These are phyloP conservation scores for Monosporascus sp. DNA, from an alignment of 2,329 filamentous ascomycete genomes.

Conservation along the genomic window DNA sequence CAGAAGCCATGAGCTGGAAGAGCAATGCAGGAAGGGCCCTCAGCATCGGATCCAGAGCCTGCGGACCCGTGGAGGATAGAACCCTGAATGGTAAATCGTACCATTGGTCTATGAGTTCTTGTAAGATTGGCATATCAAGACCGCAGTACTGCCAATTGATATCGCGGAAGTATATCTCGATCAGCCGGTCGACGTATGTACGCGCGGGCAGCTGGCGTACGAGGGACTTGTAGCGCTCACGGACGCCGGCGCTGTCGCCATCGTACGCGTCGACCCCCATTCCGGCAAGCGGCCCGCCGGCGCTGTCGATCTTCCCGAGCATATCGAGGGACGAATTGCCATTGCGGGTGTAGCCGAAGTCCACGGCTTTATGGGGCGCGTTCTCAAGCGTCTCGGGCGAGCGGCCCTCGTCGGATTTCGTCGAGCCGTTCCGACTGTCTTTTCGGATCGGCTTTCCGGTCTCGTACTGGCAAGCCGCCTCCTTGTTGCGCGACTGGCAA, in stretches of 20 bases:
- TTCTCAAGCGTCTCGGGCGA: conserved; percentile 23
- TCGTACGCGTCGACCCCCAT: conserved; percentile 26
- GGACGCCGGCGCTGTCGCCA: conserved; percentile 35
- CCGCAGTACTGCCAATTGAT: conserved; percentile 56
- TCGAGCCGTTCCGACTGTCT: conserved; percentile 24
- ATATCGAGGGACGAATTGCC: conserved; percentile 49
- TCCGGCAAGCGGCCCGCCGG: conserved; percentile 29
- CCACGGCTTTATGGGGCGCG: conserved; percentile 37
- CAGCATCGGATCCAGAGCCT: conserved; percentile 44
- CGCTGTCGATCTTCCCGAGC: conserved; percentile 48
- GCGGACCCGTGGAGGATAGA: conserved; percentile 44
- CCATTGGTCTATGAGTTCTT: conserved; percentile 49
- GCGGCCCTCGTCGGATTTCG: conserved; percentile 12
- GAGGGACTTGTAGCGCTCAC: conserved; percentile 54
- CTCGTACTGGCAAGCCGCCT: conserved; percentile 53
- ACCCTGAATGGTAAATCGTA: conserved; percentile 46
- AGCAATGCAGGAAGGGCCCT: conserved; percentile 54
- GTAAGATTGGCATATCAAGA: conserved; percentile 49
- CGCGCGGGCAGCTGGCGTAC: conserved; percentile 53
- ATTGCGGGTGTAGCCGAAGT: conserved; percentile 49
- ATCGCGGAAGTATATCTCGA: conserved; percentile 49
- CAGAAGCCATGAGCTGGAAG: conserved; percentile 52
- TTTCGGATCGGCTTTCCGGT: conserved; percentile 40
- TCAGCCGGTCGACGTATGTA: conserved; percentile 48
- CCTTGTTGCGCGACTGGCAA: conserved; percentile 52